A percentile compares a stretch with the other conserved stretches of the same genome.
Evolutionary conservation across 768 basidiomycete species (phyloP).

Genomic region (Trametes villosa): DNA sequence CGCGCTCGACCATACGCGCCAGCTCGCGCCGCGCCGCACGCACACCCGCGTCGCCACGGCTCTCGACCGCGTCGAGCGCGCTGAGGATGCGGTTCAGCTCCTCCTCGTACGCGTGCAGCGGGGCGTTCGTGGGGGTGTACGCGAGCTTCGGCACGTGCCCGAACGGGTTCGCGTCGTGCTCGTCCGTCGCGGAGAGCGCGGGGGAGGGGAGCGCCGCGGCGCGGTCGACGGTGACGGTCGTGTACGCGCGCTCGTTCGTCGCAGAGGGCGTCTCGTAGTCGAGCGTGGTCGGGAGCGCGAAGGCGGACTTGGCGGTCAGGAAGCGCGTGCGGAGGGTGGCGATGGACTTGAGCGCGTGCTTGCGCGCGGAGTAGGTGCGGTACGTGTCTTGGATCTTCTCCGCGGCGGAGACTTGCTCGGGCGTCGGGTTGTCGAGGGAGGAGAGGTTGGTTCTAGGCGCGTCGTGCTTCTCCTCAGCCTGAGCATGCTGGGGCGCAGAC

Average conservation of each 20-base stretch:
- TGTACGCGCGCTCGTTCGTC: slow-evolving; percentile 4
- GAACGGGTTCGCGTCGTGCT: slow-evolving; percentile 9
- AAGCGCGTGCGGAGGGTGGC: slow-evolving; percentile 48
- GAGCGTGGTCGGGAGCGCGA: slow-evolving; percentile 48
- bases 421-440: slow-evolving; percentile 12
- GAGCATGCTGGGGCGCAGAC: background rate
- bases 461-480: background rate
- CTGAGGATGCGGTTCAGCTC: slow-evolving; percentile 64
- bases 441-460: slow-evolving; percentile 5
- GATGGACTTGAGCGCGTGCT: slow-evolving; percentile 45
- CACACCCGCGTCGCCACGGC: slow-evolving; percentile 59
- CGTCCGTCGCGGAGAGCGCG: background rate
- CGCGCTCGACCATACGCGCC: slow-evolving; percentile 63
- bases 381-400: slow-evolving; percentile 51
- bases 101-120: slow-evolving; percentile 66
- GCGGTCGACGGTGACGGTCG: slow-evolving; percentile 36
- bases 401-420: slow-evolving; percentile 37
- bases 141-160: slow-evolving; percentile 49
- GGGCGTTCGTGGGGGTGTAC: slow-evolving; percentile 62
- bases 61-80: slow-evolving; percentile 70
- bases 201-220: slow-evolving; percentile 26
- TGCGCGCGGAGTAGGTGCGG: slow-evolving; percentile 42
- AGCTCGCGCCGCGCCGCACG: slow-evolving; percentile 53
- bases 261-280: slow-evolving; percentile 44
- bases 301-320: slow-evolving; percentile 44